A percentile compares a stretch with the other conserved stretches of the same genome.
These are phyloP conservation scores for Diphasiastrum complanatum DNA, from an alignment of 83 land plant species.

Conservation along the genomic window DNA sequence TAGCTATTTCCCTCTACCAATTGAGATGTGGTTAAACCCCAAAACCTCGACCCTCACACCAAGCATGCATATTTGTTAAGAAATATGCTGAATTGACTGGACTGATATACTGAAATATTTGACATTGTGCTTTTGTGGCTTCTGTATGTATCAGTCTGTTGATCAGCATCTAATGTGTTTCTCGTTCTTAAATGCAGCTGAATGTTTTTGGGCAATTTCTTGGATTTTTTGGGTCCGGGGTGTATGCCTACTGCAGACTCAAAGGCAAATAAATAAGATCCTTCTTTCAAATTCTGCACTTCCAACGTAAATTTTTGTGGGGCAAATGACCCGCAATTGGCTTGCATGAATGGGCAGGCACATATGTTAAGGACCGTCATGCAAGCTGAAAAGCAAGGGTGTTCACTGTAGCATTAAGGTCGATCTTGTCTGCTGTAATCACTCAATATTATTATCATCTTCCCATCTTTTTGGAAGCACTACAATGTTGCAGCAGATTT, in stretches of 20 bases:
- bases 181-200: slow-evolving; percentile 40
- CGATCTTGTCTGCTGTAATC: no score
- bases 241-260: slow-evolving; percentile 79
- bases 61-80: neutral
- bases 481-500: no score
- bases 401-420: no score
- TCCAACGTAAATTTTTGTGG: no score
- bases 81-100: no score
- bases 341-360: no score
- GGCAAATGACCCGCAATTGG: no score
- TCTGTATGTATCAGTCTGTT: neutral
- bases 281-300: no score
- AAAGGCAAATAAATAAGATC: slow-evolving; percentile 70
- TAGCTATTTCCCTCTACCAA: neutral
- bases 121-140: neutral
- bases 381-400: no score
- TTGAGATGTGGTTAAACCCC: neutral
- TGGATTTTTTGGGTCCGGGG: slow-evolving; percentile 79
- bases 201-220: slow-evolving; percentile 82
- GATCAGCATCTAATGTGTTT: neutral
- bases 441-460: no score
- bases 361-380: no score
- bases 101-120: neutral
- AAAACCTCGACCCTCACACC: neutral
- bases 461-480: no score